phyloP scores from a whole-genome alignment of 768 basidiomycete genomes.

The Xerocomus potaroensis region DNA sequence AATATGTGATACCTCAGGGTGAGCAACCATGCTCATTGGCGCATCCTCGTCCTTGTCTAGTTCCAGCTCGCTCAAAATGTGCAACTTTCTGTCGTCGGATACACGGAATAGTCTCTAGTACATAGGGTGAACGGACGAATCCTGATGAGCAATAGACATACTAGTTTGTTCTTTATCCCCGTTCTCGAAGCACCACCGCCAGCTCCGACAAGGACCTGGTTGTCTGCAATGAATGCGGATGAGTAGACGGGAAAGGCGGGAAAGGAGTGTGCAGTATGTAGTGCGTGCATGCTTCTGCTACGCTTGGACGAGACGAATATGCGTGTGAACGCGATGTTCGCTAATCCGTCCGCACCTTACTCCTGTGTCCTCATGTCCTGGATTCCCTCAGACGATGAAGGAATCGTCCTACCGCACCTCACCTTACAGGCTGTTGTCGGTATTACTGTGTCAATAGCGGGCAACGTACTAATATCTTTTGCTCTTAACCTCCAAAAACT shows the following conservation, averaged over 20 bases:
- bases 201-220: slow-evolving; percentile 77
- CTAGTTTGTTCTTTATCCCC: slow-evolving; percentile 94
- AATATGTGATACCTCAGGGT: slow-evolving; percentile 46
- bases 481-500: slow-evolving; percentile 93
- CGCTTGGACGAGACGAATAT: neutral
- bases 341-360: too few relatives aligned
- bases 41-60: slow-evolving; percentile 83
- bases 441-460: slow-evolving; percentile 75
- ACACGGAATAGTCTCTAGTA: slow-evolving; percentile 67
- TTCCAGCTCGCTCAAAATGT: slow-evolving; percentile 63
- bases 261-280: slow-evolving; percentile 74
- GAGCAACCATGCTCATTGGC: slow-evolving; percentile 90
- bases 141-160: slow-evolving; percentile 22
- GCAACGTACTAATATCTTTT: slow-evolving; percentile 85
- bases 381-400: slow-evolving; percentile 13
- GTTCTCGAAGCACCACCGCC: slow-evolving; percentile 83
- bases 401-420: slow-evolving; percentile 50
- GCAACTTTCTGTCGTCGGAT: slow-evolving; percentile 46
- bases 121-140: slow-evolving; percentile 5
- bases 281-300: slow-evolving; percentile 62
- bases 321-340: too few relatives aligned
- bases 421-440: slow-evolving; percentile 62
- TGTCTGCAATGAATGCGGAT: slow-evolving; percentile 70
- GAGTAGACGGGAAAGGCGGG: slow-evolving; percentile 88
- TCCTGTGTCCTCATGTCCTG: slow-evolving; percentile 14